Conservation (phyloP, 306 rosid species). For the Malus fusca region DNA sequence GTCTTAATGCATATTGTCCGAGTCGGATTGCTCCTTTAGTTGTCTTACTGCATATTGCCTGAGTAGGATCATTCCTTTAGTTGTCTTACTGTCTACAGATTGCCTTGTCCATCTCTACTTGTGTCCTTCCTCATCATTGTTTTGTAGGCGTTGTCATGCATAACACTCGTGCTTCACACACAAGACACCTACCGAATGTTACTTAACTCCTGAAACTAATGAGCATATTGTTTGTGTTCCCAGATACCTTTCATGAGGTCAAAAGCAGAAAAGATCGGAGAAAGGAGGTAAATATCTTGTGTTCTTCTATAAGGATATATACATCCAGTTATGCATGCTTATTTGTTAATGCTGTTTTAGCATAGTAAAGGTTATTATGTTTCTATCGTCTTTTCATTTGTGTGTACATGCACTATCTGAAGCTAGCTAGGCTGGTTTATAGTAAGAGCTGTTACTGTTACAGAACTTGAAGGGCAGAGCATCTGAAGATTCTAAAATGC, state of each 20-base stretch:
- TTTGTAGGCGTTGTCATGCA: neutral
- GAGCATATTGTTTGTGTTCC: slow-evolving; percentile 10
- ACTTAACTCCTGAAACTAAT: neutral
- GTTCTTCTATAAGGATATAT: neutral
- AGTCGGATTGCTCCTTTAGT: neutral
- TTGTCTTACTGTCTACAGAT: neutral
- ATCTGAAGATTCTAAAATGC: slow-evolving; percentile 40
- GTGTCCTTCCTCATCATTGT: neutral
- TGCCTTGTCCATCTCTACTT: neutral
- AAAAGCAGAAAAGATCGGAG: slow-evolving; percentile 57
- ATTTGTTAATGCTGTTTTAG: neutral
- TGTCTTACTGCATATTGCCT: neutral
- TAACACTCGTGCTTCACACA: neutral
- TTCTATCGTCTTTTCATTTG: neutral
- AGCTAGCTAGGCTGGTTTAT: neutral
- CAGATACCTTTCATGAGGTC: slow-evolving; percentile 89
- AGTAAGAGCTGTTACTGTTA: slow-evolving; percentile 7
- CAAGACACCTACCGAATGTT: neutral
- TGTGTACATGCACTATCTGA: neutral
- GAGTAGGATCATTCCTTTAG: neutral
- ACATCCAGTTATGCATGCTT: neutral
- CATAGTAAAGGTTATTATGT: neutral
- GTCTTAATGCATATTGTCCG: neutral
- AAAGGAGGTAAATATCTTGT: slow-evolving; percentile 48
- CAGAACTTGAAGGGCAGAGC: slow-evolving; percentile 40